Conservation (phyloP, 306 rosid species). For the Pterocarpus santalinus region DNA sequence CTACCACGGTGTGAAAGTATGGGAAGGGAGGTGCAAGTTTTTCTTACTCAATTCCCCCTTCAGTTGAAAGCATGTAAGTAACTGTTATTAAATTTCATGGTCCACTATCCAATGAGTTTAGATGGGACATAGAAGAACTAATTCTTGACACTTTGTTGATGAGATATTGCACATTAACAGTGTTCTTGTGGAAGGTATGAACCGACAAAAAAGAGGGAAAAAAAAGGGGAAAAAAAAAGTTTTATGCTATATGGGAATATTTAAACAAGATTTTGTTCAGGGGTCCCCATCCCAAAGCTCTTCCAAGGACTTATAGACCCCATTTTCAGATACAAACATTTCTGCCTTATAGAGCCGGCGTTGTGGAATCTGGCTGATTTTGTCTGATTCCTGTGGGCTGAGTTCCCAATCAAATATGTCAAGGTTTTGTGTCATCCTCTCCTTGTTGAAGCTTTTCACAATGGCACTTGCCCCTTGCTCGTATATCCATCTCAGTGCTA, state of each 20-base stretch:
- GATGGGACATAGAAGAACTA: no score
- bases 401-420: conserved; percentile 41
- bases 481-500: conserved; percentile 42
- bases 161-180: no score
- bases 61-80: no score
- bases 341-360: background rate
- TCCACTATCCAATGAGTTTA: no score
- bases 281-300: conserved; percentile 50
- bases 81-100: no score
- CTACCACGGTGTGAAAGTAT: no score
- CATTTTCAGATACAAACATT: conserved; percentile 33
- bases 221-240: background rate
- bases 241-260: background rate
- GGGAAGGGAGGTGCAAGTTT: no score
- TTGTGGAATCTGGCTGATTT: conserved; percentile 45
- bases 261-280: background rate
- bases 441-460: conserved; percentile 52
- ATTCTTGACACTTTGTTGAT: no score
- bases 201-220: background rate
- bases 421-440: conserved; percentile 50
- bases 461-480: conserved; percentile 47
- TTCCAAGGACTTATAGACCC: conserved; percentile 45
- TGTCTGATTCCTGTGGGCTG: conserved; percentile 13
- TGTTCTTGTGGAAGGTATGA: background rate
- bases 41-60: no score